These are phyloP conservation scores for Dendrobium chrysotoxum DNA, from an alignment of 106 monocot species.

Conservation along the genomic window DNA sequence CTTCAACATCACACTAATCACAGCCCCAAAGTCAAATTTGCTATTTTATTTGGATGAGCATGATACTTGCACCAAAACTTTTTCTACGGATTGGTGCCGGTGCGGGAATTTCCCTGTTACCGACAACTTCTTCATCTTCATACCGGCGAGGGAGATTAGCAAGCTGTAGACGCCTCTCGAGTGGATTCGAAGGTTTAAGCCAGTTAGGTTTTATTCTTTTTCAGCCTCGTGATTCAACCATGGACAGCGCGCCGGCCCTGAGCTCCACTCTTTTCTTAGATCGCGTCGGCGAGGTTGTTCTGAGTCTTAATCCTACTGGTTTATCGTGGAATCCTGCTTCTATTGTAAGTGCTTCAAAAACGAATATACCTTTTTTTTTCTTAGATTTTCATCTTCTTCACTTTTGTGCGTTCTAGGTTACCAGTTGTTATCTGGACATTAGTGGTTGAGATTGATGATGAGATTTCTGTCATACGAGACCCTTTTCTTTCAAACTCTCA, in stretches of 20 bases:
- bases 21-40: too few species aligned
- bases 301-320: conserved; percentile 25
- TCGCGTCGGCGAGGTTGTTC: conserved; percentile 55
- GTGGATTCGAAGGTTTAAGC: background rate
- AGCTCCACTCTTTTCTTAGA: conserved; percentile 47
- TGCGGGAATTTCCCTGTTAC: too few species aligned
- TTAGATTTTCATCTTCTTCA: background rate
- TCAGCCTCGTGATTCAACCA: background rate
- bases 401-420: background rate
- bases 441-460: background rate
- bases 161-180: background rate
- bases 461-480: background rate
- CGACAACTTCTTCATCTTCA: background rate
- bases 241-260: conserved; percentile 17
- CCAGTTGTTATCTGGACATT: background rate
- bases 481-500: background rate
- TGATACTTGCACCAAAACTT: too few species aligned
- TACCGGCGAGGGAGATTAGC: background rate
- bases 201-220: background rate
- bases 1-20: too few species aligned
- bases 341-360: conserved; percentile 7
- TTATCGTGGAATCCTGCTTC: conserved; percentile 52
- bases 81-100: background rate
- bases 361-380: background rate
- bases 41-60: too few species aligned